phyloP scores from a whole-genome alignment of 352 stramenopile genomes.

The Phytophthora ramorum region DNA sequence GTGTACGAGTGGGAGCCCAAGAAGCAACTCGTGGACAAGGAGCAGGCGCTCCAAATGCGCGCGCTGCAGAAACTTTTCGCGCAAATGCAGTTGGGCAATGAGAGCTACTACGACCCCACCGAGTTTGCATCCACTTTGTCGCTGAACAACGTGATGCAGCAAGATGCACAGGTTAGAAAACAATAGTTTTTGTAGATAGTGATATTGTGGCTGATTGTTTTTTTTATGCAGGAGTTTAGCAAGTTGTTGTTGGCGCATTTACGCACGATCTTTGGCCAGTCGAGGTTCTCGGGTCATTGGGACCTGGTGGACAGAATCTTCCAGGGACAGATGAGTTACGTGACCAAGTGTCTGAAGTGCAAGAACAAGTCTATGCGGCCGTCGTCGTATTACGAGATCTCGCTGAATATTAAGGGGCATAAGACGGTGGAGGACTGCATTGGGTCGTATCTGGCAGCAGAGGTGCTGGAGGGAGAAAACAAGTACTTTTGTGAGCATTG shows the following conservation, averaged over 20 bases:
- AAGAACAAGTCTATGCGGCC: conserved; percentile 65
- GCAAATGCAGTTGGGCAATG: conserved; percentile 81
- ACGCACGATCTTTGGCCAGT: conserved; percentile 78
- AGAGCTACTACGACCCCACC: conserved; percentile 73
- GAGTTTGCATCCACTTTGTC: conserved; percentile 82
- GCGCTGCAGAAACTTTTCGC: conserved; percentile 87
- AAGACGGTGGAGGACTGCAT: conserved; percentile 76
- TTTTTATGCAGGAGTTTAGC: conserved; percentile 74
- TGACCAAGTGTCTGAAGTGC: conserved; percentile 83
- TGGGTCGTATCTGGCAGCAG: conserved; percentile 70
- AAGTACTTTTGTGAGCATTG: conserved; percentile 89
- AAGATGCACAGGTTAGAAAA: conserved; percentile 81
- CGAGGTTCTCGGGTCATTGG: conserved; percentile 55
- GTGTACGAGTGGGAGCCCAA: conserved; percentile 87
- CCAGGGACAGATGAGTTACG: conserved; percentile 85
- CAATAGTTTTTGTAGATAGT: conserved; percentile 6
- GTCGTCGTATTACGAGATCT: conserved; percentile 88
- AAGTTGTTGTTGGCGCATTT: conserved; percentile 86
- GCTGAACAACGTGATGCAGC: conserved; percentile 85
- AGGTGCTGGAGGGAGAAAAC: conserved; percentile 87
- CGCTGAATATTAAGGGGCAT: conserved; percentile 87
- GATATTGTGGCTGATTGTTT: conserved; percentile 11
- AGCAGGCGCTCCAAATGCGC: conserved; percentile 77
- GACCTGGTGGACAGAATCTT: conserved; percentile 82
- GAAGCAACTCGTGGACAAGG: conserved; percentile 41